phyloP scores from a whole-genome alignment of 2,329 filamentous ascomycete genomes.

The Macroventuria anomochaeta region DNA sequence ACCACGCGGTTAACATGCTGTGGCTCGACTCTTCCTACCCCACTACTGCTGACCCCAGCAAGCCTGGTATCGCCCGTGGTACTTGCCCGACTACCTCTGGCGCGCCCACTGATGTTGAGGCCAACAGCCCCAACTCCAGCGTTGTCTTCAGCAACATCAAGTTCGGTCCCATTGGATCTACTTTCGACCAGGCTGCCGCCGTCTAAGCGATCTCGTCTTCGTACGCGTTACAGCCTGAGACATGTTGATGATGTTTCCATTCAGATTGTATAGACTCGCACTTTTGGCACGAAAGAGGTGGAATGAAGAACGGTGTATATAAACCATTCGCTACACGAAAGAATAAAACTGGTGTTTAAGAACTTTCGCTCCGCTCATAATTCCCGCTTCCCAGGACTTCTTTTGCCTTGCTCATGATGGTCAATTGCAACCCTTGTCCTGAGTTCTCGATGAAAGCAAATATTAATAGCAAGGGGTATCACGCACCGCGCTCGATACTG shows the following conservation, averaged over 20 bases:
- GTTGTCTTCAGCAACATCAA: slow-evolving; percentile 52
- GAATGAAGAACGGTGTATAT: neutral
- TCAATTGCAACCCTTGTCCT: too few relatives aligned
- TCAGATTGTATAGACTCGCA: slow-evolving; percentile 7
- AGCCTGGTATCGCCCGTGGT: slow-evolving; percentile 47
- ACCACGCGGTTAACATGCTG: slow-evolving; percentile 72
- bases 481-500: too few relatives aligned
- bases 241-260: neutral
- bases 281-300: neutral
- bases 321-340: slow-evolving; percentile 6
- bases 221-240: neutral
- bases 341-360: slow-evolving; percentile 1
- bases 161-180: slow-evolving; percentile 50
- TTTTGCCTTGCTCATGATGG: too few relatives aligned
- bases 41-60: slow-evolving; percentile 43
- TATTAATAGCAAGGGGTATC: too few relatives aligned
- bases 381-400: too few relatives aligned
- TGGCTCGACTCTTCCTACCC: slow-evolving; percentile 76
- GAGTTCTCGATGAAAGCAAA: too few relatives aligned
- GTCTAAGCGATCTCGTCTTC: slow-evolving; percentile 24
- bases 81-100: slow-evolving; percentile 48
- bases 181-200: slow-evolving; percentile 40
- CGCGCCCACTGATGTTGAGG: slow-evolving; percentile 47
- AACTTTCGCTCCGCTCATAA: too few relatives aligned
- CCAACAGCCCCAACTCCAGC: slow-evolving; percentile 41